Percentiles rank a stretch among this genome's conserved stretches.
Evolutionary conservation across 2,329 filamentous ascomycete genomes (phyloP).

Genomic region (Aureobasidium sp.): DNA sequence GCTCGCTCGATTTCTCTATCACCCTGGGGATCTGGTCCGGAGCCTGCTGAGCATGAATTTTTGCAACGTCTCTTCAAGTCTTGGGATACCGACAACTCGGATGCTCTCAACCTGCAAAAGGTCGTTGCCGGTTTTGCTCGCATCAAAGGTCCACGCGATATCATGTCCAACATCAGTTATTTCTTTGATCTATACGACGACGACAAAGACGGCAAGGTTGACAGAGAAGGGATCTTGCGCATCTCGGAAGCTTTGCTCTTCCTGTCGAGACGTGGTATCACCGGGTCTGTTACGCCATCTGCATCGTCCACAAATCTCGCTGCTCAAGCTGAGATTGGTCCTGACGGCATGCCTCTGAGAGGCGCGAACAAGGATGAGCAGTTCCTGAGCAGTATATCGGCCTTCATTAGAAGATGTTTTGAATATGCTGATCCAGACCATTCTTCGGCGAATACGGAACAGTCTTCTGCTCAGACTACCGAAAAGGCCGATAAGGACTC

Average conservation of each 20-base stretch:
- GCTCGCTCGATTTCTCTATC: conserved; percentile 38
- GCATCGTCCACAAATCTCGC: conserved; percentile 51
- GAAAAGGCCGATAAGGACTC: conserved; percentile 19
- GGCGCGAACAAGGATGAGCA: conserved; percentile 65
- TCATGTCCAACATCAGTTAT: conserved; percentile 96
- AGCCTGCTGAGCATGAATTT: conserved; percentile 91
- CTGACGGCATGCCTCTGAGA: conserved; percentile 30
- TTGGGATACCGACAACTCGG: conserved; percentile 75
- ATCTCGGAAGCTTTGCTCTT: conserved; percentile 94
- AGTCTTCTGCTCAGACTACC: conserved; percentile 18
- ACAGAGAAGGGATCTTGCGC: conserved; percentile 86
- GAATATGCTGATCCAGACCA: conserved; percentile 95
- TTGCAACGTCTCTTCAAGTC: conserved; percentile 77
- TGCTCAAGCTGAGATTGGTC: conserved; percentile 24
- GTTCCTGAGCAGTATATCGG: conserved; percentile 87
- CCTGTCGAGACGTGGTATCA: conserved; percentile 79
- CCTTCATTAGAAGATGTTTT: conserved; percentile 92
- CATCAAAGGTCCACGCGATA: conserved; percentile 88
- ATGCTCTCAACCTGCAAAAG: conserved; percentile 79
- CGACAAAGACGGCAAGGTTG: conserved; percentile 80
- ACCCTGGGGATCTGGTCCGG: conserved; percentile 54
- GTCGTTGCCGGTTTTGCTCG: conserved; percentile 85
- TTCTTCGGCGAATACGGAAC: conserved; percentile 25
- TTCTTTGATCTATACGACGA: conserved; percentile 98
- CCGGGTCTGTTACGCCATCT: conserved; percentile 63